A percentile compares a stretch with the other conserved stretches of the same genome.
Conservation (phyloP, 2,329 filamentous ascomycete genomes). For the Paracamarosporium sp. region DNA sequence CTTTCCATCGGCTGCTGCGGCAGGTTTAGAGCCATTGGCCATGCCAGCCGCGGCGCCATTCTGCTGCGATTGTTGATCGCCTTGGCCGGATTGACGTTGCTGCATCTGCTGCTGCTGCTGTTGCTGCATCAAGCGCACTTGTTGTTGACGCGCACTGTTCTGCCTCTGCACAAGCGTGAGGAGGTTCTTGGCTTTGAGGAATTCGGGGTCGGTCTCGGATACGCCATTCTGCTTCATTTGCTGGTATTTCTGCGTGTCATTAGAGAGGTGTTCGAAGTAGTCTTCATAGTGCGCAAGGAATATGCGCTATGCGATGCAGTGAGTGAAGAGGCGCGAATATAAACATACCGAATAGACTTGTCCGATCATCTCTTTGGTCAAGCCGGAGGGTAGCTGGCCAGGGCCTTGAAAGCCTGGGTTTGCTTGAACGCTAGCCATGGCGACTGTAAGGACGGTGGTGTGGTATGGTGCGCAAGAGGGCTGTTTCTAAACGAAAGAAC, state of each 20-base stretch:
- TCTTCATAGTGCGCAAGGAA: constrained; percentile 1
- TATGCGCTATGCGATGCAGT: constrained; percentile 14
- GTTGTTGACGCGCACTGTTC: constrained; percentile 54
- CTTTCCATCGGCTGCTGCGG: constrained; percentile 30
- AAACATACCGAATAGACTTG: constrained; percentile 71
- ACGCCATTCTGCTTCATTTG: constrained; percentile 88
- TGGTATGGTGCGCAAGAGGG: constrained; percentile 22
- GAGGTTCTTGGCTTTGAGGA: constrained; percentile 79
- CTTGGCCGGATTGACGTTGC: constrained; percentile 62
- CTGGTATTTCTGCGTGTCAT: constrained; percentile 75
- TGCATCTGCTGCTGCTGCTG: constrained; percentile 56
- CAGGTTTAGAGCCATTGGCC: constrained; percentile 57
- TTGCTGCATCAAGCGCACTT: constrained; percentile 47
- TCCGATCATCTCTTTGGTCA: constrained; percentile 80
- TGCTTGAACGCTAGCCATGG: constrained; percentile 82
- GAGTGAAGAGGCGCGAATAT: constrained; percentile 1
- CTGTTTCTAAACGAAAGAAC: constrained; percentile 15
- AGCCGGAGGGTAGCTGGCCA: constrained; percentile 67
- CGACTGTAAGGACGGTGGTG: constrained; percentile 21
- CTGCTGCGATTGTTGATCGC: constrained; percentile 57
- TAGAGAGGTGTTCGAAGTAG: constrained; percentile 35
- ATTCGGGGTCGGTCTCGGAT: constrained; percentile 83
- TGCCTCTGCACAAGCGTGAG: constrained; percentile 73
- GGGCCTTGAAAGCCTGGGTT: constrained; percentile 72
- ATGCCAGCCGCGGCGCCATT: constrained; percentile 49